These are phyloP conservation scores for Podospora anserina DNA, from an alignment of 495 filamentous ascomycete genomes.

Conservation along the genomic window DNA sequence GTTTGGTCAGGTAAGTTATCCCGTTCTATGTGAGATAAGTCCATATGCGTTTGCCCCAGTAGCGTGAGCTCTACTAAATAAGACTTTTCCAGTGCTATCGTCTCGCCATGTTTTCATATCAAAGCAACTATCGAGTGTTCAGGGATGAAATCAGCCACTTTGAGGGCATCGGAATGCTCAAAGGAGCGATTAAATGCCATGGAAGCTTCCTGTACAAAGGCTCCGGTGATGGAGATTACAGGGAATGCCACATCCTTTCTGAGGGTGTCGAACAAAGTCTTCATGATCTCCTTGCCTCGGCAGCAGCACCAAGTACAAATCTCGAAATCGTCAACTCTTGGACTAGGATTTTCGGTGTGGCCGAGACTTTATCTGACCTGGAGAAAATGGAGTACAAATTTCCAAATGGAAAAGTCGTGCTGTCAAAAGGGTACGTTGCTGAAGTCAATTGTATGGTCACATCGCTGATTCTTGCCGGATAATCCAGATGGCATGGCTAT, in stretches of 20 bases:
- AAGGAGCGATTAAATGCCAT: slow-evolving; percentile 33
- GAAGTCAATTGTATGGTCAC: too few relatives aligned
- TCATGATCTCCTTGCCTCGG: slow-evolving; percentile 31
- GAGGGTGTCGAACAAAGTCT: slow-evolving; percentile 39
- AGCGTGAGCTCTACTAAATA: neutral
- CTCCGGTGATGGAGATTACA: neutral
- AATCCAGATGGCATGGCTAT: slow-evolving; percentile 40
- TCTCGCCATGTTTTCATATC: neutral
- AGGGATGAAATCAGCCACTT: slow-evolving; percentile 35
- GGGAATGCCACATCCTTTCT: slow-evolving; percentile 34
- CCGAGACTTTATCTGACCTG: slow-evolving; percentile 31
- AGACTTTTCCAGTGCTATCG: neutral
- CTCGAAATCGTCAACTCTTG: slow-evolving; percentile 36
- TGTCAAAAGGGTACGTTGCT: too few relatives aligned
- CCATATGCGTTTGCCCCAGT: neutral
- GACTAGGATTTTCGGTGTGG: slow-evolving; percentile 36
- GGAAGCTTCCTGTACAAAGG: slow-evolving; percentile 22
- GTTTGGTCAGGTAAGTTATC: neutral
- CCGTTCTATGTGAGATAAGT: too few relatives aligned
- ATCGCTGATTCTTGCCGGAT: neutral
- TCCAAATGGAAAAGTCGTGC: neutral
- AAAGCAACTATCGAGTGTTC: neutral
- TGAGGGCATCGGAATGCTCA: slow-evolving; percentile 18
- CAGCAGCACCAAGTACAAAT: slow-evolving; percentile 30
- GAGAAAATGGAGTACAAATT: slow-evolving; percentile 20